Conservation (phyloP, 108 stramenopile species). For the Fistulifera pelliculosa region DNA sequence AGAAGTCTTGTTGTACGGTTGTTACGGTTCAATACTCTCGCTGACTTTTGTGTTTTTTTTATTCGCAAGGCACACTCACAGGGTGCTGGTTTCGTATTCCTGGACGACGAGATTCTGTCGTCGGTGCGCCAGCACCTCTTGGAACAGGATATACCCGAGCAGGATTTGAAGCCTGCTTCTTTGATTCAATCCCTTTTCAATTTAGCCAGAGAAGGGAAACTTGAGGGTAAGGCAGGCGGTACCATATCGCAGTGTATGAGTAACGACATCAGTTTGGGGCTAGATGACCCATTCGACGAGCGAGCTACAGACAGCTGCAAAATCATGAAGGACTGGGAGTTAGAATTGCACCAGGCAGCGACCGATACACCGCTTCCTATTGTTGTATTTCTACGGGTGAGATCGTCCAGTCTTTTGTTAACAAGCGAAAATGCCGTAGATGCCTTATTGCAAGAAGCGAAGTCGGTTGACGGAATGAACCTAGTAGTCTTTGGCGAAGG, state of each 20-base stretch:
- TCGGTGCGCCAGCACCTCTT: constrained; percentile 48
- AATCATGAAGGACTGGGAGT: constrained; percentile 56
- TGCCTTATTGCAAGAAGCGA: constrained; percentile 54
- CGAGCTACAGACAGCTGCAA: constrained; percentile 51
- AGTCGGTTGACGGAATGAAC: constrained; percentile 50
- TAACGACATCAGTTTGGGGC: constrained; percentile 49
- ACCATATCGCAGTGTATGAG: constrained; percentile 62
- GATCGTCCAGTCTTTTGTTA: constrained; percentile 50
- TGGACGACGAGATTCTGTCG: constrained; percentile 63
- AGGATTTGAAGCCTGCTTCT: constrained; percentile 44
- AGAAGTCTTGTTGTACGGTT: constrained; percentile 6
- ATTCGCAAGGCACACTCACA: constrained; percentile 73
- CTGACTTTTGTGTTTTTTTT: neutral
- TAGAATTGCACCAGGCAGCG: neutral
- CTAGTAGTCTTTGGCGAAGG: constrained; percentile 71
- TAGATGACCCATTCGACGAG: constrained; percentile 82
- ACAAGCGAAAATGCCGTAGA: constrained; percentile 79
- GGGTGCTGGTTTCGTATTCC: constrained; percentile 57
- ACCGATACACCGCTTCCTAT: constrained; percentile 34
- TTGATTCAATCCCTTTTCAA: constrained; percentile 50
- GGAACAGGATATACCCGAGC: constrained; percentile 26
- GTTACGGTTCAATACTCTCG: neutral
- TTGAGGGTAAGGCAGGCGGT: constrained; percentile 19
- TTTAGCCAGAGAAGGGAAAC: constrained; percentile 44
- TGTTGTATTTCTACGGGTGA: constrained; percentile 68